Evolutionary conservation across 2,329 filamentous ascomycete species (phyloP).

Genomic region (Hymenoscyphus repandus): DNA sequence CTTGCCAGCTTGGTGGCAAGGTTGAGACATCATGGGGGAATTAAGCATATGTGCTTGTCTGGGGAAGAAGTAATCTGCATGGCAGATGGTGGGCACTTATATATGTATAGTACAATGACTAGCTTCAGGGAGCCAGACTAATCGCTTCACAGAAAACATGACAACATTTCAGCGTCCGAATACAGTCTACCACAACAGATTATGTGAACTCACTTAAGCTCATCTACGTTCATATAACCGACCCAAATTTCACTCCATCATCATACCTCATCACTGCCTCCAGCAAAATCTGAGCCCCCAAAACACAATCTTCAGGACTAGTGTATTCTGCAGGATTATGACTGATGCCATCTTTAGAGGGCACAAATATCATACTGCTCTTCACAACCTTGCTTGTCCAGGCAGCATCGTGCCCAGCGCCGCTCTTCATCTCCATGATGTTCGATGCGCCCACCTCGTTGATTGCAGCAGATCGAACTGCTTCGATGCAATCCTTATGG

Average conservation of each 20-base stretch:
- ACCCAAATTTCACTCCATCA: conserved; percentile 3
- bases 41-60: too few species aligned
- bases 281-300: conserved; percentile 45
- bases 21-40: too few species aligned
- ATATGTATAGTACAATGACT: too few species aligned
- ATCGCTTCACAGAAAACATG: too few species aligned
- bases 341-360: conserved; percentile 55
- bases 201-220: too few species aligned
- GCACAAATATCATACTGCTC: conserved; percentile 62
- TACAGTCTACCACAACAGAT: too few species aligned
- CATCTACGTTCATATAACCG: too few species aligned
- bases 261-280: conserved; percentile 37
- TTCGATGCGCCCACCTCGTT: conserved; percentile 15
- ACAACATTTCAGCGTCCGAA: too few species aligned
- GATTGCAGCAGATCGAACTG: conserved; percentile 19
- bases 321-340: conserved; percentile 60
- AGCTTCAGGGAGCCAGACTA: too few species aligned
- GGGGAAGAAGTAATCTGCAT: too few species aligned
- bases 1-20: too few species aligned
- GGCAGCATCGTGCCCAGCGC: conserved; percentile 24
- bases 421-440: conserved; percentile 25
- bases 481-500: conserved; percentile 19
- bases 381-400: conserved; percentile 21
- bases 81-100: too few species aligned
- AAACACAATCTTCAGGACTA: conserved; percentile 50